A percentile compares a stretch with the other conserved stretches of the same genome.
phyloP scores from a whole-genome alignment of 2,329 filamentous ascomycete genomes.

The Botrytis galanthina region DNA sequence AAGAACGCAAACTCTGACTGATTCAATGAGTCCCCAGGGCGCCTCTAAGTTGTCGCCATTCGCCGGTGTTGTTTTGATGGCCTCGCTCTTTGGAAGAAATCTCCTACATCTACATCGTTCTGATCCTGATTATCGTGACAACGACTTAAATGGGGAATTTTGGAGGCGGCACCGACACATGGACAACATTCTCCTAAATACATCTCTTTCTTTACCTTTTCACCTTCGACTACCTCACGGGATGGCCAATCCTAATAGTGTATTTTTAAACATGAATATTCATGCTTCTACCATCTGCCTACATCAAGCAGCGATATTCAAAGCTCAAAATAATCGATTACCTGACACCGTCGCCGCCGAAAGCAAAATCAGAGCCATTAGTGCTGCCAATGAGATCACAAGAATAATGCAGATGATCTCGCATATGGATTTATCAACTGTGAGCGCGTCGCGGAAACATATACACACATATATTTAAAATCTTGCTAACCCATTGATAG shows the following conservation, averaged over 20 bases:
- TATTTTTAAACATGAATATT: constrained; percentile 96
- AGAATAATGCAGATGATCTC: constrained; percentile 95
- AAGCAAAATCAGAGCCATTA: constrained; percentile 89
- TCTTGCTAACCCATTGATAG: constrained; percentile 46
- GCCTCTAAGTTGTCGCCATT: constrained; percentile 72
- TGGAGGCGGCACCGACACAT: constrained; percentile 90
- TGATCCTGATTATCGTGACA: constrained; percentile 74
- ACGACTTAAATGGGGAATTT: constrained; percentile 88
- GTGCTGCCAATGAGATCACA: constrained; percentile 88
- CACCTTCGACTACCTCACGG: constrained; percentile 76
- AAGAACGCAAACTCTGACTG: constrained; percentile 65
- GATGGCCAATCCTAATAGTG: constrained; percentile 74
- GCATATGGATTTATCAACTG: constrained; percentile 78
- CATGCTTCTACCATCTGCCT: constrained; percentile 95
- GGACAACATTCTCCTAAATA: constrained; percentile 88
- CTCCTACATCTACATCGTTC: constrained; percentile 88
- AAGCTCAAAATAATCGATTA: constrained; percentile 84
- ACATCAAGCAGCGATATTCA: constrained; percentile 98
- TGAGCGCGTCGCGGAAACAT: constrained; percentile 47
- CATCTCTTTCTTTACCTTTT: constrained; percentile 76
- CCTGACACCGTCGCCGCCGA: constrained; percentile 76
- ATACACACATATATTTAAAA: not conserved
- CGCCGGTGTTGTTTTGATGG: constrained; percentile 77
- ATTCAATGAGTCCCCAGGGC: constrained; percentile 70
- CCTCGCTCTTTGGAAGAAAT: constrained; percentile 88